Base-by-base conservation (phyloP, 495 filamentous ascomycete genomes). In the Aspergillus homomorphus region DNA sequence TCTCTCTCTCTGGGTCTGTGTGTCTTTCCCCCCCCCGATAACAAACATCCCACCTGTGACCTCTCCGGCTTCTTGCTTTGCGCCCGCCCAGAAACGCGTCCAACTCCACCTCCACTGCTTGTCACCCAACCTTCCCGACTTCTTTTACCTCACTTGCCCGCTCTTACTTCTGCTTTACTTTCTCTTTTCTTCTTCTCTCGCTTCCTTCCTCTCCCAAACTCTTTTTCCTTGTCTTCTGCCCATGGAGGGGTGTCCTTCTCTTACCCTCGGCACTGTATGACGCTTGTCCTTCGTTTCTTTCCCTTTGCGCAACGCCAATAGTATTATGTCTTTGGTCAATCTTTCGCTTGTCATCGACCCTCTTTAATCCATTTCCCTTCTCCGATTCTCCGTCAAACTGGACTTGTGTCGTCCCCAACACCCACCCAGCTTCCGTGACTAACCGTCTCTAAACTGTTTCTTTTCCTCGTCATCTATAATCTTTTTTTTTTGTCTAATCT, bases 161-260 rank as follows among this genome's bases (percentile, higher is more conserved):
- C 23, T 30, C 10, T 38, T 30, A 4, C 26, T 10, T 30, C 26
- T 30, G 26, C 26, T 30, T 30, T 45, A 45, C 26, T 30, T 30
- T 45, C 4, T 33, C 28, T 22, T 26, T 24, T 22, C 51, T 43
- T 45, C 19, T 38, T 43, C 53, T 51, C 57, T 49, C 18, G 21
- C 21, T 33, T n/a, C 4, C 43, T 41, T 45, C 41, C 30, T 50
- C 45, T 45, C 20, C 24, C 43, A 23, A 50, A 14, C 28, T 12
- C 52, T 55, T 41, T 22, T 63, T 38, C 46, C 16, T 20, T 26
- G 24, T 45, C 19, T 28, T 41, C 44, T 54, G 58, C 54, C 54
- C 45, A 67, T 67, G 65, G 65, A 67, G 65, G 65, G 65, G 53
- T 45, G 55, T 60, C 59, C 59, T 53, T 52, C 51, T 43, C 54